Evolutionary conservation across 1,284 basidiomycete genomes (phyloP).

Genomic region (Takashimella koratensis): DNA sequence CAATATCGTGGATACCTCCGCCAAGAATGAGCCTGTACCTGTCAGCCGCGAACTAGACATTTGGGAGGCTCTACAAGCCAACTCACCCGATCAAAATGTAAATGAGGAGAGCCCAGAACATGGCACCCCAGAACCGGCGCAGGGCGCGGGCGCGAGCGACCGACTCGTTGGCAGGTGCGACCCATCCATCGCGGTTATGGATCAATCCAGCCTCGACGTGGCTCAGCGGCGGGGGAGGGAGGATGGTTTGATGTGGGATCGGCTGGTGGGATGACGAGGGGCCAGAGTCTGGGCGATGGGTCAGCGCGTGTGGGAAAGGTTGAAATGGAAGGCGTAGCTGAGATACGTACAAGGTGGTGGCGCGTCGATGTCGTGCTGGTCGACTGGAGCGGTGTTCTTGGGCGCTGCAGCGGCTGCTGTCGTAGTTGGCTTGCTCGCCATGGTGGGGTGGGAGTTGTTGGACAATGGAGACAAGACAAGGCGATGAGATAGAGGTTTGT

Average conservation of each 20-base stretch:
- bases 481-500: no score
- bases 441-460: no score
- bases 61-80: background rate
- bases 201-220: constrained; percentile 4
- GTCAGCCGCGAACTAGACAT: background rate
- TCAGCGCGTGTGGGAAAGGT: no score
- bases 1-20: background rate
- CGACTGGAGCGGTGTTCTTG: background rate
- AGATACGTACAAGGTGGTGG: background rate
- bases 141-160: constrained; percentile 34
- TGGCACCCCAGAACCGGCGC: constrained; percentile 41
- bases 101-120: constrained; percentile 45
- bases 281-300: no score
- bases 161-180: background rate
- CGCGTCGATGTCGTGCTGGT: background rate
- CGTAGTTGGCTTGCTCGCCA: background rate
- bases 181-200: background rate
- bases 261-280: background rate
- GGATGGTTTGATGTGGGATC: background rate
- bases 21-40: background rate
- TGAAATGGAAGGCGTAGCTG: no score
- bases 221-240: background rate
- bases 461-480: no score
- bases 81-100: constrained; percentile 43
- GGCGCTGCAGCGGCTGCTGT: background rate